Evolutionary conservation across 306 rosid genomes (phyloP).

Genomic region (Trifolium dubium): DNA sequence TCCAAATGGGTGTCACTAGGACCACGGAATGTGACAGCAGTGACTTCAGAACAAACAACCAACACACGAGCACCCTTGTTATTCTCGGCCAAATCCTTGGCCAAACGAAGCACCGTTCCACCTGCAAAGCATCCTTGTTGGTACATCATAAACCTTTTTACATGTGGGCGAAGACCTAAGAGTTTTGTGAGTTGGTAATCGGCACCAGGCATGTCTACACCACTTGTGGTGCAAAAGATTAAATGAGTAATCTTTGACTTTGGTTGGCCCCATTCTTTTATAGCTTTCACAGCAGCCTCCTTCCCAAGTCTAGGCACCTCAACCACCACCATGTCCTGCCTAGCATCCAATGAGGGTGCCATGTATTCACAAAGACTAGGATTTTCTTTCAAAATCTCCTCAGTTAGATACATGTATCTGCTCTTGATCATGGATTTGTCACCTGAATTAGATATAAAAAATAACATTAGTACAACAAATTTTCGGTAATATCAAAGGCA

Average conservation of each 20-base stretch:
- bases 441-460: slow-evolving; percentile 45
- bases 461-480: not conserved
- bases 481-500: not conserved
- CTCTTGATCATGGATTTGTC: slow-evolving; percentile 45
- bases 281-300: slow-evolving; percentile 70
- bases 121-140: slow-evolving; percentile 53
- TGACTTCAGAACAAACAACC: slow-evolving; percentile 47
- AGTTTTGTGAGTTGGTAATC: slow-evolving; percentile 78
- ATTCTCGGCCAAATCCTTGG: slow-evolving; percentile 48
- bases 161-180: slow-evolving; percentile 65
- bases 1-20: slow-evolving; percentile 46
- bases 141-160: slow-evolving; percentile 78
- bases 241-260: slow-evolving; percentile 79
- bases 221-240: slow-evolving; percentile 76
- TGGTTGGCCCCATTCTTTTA: slow-evolving; percentile 55
- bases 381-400: slow-evolving; percentile 46
- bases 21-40: slow-evolving; percentile 47
- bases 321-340: slow-evolving; percentile 76
- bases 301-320: slow-evolving; percentile 77
- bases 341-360: slow-evolving; percentile 75
- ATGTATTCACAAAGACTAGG: slow-evolving; percentile 57
- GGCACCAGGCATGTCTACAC: slow-evolving; percentile 82
- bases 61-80: slow-evolving; percentile 50
- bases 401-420: slow-evolving; percentile 38
- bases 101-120: slow-evolving; percentile 50